A percentile compares a stretch with the other conserved stretches of the same genome.
Evolutionary conservation across 2,329 filamentous ascomycete species (phyloP).

Genomic region (Fusarium nisikadoi): DNA sequence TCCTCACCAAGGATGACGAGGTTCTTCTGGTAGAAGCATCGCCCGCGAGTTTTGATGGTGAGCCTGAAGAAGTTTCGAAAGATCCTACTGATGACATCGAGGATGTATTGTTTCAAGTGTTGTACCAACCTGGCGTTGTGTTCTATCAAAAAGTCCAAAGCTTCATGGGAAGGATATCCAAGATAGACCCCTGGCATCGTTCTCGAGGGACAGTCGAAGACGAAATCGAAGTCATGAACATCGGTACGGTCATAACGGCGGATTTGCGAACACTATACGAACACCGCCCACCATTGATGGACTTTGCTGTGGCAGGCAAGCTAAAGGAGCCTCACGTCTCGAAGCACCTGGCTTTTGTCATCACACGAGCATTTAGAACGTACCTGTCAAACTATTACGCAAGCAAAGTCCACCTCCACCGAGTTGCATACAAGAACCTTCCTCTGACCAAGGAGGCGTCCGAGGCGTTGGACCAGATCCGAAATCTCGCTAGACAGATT

Average conservation of each 20-base stretch:
- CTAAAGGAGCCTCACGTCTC: constrained; percentile 60
- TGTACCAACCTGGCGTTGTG: constrained; percentile 65
- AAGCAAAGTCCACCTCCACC: constrained; percentile 65
- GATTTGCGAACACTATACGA: constrained; percentile 63
- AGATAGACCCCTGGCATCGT: constrained; percentile 67
- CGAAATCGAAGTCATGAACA: constrained; percentile 67
- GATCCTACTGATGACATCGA: constrained; percentile 53
- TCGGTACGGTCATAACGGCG: constrained; percentile 60
- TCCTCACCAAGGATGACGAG: constrained; percentile 61
- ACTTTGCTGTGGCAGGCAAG: constrained; percentile 64
- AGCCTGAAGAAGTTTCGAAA: constrained; percentile 39
- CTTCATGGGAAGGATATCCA: constrained; percentile 66
- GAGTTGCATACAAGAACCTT: constrained; percentile 65
- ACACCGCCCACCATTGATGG: constrained; percentile 64
- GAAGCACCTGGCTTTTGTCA: constrained; percentile 58
- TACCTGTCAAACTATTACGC: constrained; percentile 68
- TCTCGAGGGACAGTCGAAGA: constrained; percentile 66
- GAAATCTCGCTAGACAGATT: constrained; percentile 58
- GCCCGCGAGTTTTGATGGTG: constrained; percentile 50
- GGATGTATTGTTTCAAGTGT: constrained; percentile 63
- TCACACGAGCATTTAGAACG: constrained; percentile 64
- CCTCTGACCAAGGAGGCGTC: constrained; percentile 62
- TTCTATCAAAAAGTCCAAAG: constrained; percentile 69
- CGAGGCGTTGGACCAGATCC: constrained; percentile 61
- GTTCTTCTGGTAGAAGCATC: constrained; percentile 57